phyloP scores from a whole-genome alignment of 305 asterid species.

The Rubia peregrina region DNA sequence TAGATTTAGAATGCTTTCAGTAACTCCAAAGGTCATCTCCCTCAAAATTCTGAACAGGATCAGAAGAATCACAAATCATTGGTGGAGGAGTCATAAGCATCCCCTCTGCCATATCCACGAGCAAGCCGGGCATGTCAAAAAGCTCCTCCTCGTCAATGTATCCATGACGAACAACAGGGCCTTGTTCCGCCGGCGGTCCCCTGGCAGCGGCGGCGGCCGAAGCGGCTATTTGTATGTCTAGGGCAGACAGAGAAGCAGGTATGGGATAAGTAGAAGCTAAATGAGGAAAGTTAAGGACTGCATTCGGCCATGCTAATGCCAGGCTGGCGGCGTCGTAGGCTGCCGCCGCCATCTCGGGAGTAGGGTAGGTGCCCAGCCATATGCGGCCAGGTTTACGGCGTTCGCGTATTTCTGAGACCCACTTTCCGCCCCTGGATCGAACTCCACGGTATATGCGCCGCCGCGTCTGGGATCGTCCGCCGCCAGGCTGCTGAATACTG shows the following conservation, averaged over 20 bases:
- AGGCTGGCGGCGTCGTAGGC: constrained; percentile 67
- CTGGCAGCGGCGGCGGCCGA: constrained; percentile 30
- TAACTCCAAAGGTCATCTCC: neutral
- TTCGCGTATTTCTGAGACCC: constrained; percentile 71
- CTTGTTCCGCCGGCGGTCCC: constrained; percentile 13
- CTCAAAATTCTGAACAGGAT: neutral
- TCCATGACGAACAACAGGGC: neutral
- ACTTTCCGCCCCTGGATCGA: constrained; percentile 41
- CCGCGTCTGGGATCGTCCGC: constrained; percentile 24
- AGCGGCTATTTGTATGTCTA: constrained; percentile 52
- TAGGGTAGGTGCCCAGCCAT: constrained; percentile 19
- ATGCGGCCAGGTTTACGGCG: constrained; percentile 43
- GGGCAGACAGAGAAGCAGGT: constrained; percentile 42
- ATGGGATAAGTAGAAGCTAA: constrained; percentile 28
- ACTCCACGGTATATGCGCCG: constrained; percentile 51
- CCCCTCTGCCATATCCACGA: neutral
- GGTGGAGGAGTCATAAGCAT: neutral
- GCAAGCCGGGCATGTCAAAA: neutral
- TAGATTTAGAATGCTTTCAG: too few relatives aligned
- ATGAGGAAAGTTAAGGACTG: constrained; percentile 44
- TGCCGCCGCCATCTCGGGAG: constrained; percentile 70
- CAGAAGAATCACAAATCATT: neutral
- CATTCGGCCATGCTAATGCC: constrained; percentile 46
- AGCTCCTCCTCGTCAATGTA: constrained; percentile 1
- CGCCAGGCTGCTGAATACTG: neutral